Conservation (phyloP, 83 land plant species). For the Diphasiastrum complanatum region DNA sequence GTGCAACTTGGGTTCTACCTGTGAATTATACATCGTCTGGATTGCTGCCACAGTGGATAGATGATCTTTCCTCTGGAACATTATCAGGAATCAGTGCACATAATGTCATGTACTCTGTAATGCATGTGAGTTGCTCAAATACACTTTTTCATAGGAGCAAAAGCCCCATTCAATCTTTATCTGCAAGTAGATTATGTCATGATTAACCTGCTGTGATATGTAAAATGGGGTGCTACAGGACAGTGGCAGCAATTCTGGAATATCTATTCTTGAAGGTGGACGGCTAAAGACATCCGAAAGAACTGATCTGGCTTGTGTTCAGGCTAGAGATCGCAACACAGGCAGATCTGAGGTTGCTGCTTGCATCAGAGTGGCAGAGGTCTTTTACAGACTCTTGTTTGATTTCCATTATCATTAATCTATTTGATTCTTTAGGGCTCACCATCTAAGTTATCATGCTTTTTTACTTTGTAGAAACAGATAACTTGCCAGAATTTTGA, state of each 20-base stretch:
- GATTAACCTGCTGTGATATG: too few species aligned
- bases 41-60: constrained; percentile 50
- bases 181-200: neutral
- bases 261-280: constrained; percentile 43
- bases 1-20: constrained; percentile 81
- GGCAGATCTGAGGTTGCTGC: constrained; percentile 79
- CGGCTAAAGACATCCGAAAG: constrained; percentile 60
- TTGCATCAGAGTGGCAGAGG: constrained; percentile 93
- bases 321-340: constrained; percentile 60
- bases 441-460: too few species aligned
- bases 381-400: constrained; percentile 10
- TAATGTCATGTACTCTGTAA: constrained; percentile 48
- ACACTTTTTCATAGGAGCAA: neutral
- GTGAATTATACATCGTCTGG: constrained; percentile 61
- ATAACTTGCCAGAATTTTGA: too few species aligned
- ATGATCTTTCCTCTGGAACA: constrained; percentile 27
- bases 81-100: constrained; percentile 37
- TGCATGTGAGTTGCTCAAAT: constrained; percentile 36
- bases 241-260: constrained; percentile 21
- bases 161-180: neutral
- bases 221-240: constrained; percentile 31
- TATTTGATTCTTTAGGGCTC: neutral
- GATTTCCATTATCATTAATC: neutral
- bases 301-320: constrained; percentile 61
- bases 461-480: too few species aligned